These are phyloP conservation scores for Curvularia spicifera DNA, from an alignment of 2,329 filamentous ascomycete species.

Conservation along the genomic window DNA sequence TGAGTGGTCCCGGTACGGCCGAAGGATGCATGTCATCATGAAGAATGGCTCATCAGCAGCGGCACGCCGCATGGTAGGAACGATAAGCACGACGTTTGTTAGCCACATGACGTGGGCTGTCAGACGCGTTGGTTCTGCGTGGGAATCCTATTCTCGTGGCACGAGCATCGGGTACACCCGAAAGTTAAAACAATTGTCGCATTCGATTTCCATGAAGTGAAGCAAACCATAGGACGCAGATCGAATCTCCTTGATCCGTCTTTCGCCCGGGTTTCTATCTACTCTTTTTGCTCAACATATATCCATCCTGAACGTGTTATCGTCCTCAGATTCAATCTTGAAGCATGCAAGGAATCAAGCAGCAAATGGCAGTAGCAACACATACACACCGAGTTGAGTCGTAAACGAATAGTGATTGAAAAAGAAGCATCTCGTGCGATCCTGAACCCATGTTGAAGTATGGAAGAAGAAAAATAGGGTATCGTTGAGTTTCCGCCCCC, in stretches of 20 bases:
- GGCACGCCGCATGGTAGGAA: too few species aligned
- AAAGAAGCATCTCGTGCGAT: not conserved
- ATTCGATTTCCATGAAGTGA: not conserved
- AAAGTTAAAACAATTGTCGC: not conserved
- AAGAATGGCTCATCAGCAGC: not conserved
- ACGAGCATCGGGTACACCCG: not conserved
- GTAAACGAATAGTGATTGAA: not conserved
- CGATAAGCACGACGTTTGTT: conserved; percentile 9
- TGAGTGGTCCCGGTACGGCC: not conserved
- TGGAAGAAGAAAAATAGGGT: conserved; percentile 28
- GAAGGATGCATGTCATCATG: conserved; percentile 16
- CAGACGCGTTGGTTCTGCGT: not conserved
- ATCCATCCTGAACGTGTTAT: too few species aligned
- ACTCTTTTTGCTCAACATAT: too few species aligned
- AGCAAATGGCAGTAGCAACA: too few species aligned
- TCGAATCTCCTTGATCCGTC: too few species aligned
- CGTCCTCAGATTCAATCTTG: too few species aligned
- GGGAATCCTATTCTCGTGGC: not conserved
- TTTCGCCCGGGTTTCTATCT: too few species aligned
- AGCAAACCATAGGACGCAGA: not conserved
- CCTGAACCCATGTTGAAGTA: conserved; percentile 3
- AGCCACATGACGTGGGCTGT: conserved; percentile 15
- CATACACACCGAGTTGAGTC: not conserved
- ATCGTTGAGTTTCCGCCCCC: conserved; percentile 43
- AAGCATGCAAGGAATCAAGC: too few species aligned